Evolutionary conservation across 768 basidiomycete genomes (phyloP), one percentile per base, ranked within the genome.

Genomic region (Xerocomellus chrysenteron): DNA sequence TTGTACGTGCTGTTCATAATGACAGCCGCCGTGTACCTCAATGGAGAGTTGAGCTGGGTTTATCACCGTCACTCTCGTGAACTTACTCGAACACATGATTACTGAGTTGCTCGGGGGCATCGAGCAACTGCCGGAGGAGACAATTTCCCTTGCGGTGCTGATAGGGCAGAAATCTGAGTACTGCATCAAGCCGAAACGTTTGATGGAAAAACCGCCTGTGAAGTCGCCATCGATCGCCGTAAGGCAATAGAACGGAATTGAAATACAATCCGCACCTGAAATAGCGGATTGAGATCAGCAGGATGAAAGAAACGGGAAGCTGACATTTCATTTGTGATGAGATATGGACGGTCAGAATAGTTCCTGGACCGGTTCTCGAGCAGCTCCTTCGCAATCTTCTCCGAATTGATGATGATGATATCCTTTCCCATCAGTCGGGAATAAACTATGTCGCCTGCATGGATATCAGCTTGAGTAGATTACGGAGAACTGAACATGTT

Each of bases 321-420:
- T 41, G 10, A 50, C 50, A 52, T 16, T 7, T 52, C 41, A 26
- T 9, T 35, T 19, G 50, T 35, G 17, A 52, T 35, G 14, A 52
- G 7, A 19, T 43, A 17, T 9, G 37, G 37, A 14, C 37, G 21
- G 14, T 56, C 55, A 12, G 50, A 47, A 21, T 56, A 28, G 24
- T n/a, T 49, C 9, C 33, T 5, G 5, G 54, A 57, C 5, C 53
- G 42, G 5, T 44, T 33, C 16, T 55, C 47, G n/a, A 57, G 39
- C 5, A 45, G n/a, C 8, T 57, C 36, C 14, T 43, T 44, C 2
- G 51, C 47, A 7, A 43, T n/a, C 17, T 9, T 28, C 24, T 54
- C 26, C 17, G 56, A 41, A 11, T 60, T 52, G 26, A 61, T 35
- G 26, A 60, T 43, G 44, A 60, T 50, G 33, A 60, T 19, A 16